A percentile compares a stretch with the other conserved stretches of the same genome.
Evolutionary conservation across 306 rosid species (phyloP).

Genomic region (Delonix regia): DNA sequence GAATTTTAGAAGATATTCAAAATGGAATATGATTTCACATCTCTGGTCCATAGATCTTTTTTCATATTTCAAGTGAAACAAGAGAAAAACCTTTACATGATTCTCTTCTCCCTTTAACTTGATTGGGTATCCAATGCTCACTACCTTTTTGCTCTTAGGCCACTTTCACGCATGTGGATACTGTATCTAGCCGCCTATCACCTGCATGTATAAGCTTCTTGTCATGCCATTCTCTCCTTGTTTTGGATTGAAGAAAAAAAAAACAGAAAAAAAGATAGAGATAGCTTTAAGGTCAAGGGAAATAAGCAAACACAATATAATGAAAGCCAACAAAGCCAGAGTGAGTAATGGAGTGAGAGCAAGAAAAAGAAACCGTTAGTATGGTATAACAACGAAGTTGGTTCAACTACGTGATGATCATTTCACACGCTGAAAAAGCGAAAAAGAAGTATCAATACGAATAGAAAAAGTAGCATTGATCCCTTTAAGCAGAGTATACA

Average conservation of each 20-base stretch:
- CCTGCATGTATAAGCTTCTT: background rate
- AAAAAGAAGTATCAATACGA: background rate
- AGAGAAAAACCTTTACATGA: background rate
- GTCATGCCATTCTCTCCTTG: background rate
- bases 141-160: background rate
- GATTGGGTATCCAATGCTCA: slow-evolving; percentile 19
- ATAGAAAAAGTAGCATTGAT: background rate
- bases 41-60: background rate
- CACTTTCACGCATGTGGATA: background rate
- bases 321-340: background rate
- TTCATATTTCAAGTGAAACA: slow-evolving; percentile 5
- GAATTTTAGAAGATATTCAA: slow-evolving; percentile 9
- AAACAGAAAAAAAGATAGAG: background rate
- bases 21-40: slow-evolving; percentile 6
- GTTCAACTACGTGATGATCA: background rate
- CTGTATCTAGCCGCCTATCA: background rate
- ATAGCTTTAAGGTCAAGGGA: background rate
- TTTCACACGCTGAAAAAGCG: slow-evolving; percentile 23
- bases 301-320: background rate
- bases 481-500: background rate
- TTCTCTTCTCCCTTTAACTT: slow-evolving; percentile 10
- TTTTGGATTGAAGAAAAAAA: background rate
- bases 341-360: background rate
- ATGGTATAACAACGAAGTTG: background rate
- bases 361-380: background rate